phyloP scores from a whole-genome alignment of 192 early-diverging fungal species.

The Helicostylum pulchrum region DNA sequence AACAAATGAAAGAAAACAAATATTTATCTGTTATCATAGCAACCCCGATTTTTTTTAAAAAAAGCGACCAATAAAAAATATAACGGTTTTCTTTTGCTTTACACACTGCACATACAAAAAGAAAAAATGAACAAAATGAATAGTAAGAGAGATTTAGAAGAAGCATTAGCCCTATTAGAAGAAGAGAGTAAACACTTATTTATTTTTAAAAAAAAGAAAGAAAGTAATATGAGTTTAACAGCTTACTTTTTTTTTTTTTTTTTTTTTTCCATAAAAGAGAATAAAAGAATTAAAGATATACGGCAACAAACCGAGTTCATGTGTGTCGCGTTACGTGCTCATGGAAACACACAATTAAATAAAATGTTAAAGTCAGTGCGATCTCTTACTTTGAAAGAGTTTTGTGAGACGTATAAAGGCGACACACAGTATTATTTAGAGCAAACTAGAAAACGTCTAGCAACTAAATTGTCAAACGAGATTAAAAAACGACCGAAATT shows the following conservation, averaged over 20 bases:
- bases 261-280: background rate
- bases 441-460: background rate
- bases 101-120: too few species aligned
- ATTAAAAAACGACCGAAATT: background rate
- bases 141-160: background rate
- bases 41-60: too few species aligned
- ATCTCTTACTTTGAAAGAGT: conserved; percentile 12
- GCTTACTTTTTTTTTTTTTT: background rate
- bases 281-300: conserved; percentile 13
- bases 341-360: conserved; percentile 17
- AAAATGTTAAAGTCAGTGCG: conserved; percentile 3
- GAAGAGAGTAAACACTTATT: conserved; percentile 7
- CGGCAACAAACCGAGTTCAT: conserved; percentile 15
- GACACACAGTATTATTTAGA: conserved; percentile 6
- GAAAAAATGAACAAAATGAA: too few species aligned
- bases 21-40: too few species aligned
- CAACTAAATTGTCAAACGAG: too few species aligned
- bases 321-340: conserved; percentile 10
- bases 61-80: too few species aligned
- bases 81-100: too few species aligned
- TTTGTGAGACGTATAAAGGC: conserved; percentile 7
- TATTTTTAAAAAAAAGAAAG: background rate
- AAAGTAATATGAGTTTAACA: background rate
- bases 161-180: background rate
- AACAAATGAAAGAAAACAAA: too few species aligned